Evolutionary conservation across 805 yeast species (phyloP).

Genomic region (Sungouiozyma intestinalis): DNA sequence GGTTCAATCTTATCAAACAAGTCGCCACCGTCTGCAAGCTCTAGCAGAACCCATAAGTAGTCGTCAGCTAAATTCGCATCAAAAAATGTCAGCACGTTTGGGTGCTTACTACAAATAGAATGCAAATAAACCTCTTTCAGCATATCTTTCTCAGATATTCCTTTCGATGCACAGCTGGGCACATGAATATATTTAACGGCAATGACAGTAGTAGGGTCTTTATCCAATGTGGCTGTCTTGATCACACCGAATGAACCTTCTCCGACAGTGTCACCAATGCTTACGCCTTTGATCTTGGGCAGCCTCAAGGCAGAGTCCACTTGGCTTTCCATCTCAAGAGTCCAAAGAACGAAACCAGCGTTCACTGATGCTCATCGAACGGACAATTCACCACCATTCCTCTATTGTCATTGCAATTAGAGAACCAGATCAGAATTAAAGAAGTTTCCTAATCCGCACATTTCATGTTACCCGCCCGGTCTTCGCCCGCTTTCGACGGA

Average conservation of each 20-base stretch:
- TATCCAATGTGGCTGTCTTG: constrained; percentile 36
- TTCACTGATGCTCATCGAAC: no score
- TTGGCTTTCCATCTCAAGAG: neutral
- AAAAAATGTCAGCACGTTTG: constrained; percentile 45
- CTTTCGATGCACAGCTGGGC: constrained; percentile 27
- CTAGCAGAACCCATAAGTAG: constrained; percentile 60
- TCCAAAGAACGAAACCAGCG: neutral
- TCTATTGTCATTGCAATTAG: no score
- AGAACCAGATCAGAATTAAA: no score
- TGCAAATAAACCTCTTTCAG: constrained; percentile 52
- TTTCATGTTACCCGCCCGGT: no score
- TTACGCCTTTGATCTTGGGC: constrained; percentile 39
- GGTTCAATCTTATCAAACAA: constrained; percentile 72
- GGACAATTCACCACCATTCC: no score
- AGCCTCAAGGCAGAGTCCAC: constrained; percentile 27
- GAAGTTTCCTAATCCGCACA: no score
- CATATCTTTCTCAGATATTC: constrained; percentile 32
- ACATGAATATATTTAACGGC: constrained; percentile 52
- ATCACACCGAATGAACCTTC: constrained; percentile 62
- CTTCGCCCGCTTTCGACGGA: no score
- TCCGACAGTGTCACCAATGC: constrained; percentile 45
- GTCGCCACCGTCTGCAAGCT: constrained; percentile 66
- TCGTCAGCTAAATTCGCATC: constrained; percentile 44
- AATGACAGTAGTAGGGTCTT: constrained; percentile 32
- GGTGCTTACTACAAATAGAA: constrained; percentile 45